Conservation (phyloP, 441 rosid species). For the Adansonia madagascariensis region DNA sequence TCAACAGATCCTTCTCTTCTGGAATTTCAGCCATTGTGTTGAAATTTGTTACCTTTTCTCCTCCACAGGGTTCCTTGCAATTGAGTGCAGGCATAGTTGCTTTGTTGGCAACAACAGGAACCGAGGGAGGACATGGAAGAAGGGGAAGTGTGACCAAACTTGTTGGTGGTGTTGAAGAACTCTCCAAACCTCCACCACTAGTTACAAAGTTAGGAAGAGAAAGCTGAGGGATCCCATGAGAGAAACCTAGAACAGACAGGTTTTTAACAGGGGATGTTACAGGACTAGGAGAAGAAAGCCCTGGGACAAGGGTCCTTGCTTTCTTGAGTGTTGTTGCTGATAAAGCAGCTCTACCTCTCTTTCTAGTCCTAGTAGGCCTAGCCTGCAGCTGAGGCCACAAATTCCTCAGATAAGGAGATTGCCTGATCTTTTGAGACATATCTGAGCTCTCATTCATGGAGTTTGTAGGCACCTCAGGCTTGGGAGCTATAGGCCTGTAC, state of each 20-base stretch:
- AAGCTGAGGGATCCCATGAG: conserved; percentile 42
- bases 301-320: conserved; percentile 41
- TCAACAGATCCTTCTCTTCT: conserved; percentile 69
- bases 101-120: background rate
- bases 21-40: conserved; percentile 52
- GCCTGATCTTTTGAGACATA: conserved; percentile 61
- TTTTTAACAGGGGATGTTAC: conserved; percentile 36
- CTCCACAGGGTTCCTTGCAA: background rate
- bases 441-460: conserved; percentile 43
- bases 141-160: conserved; percentile 43
- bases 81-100: background rate
- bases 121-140: conserved; percentile 15
- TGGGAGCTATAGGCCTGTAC: conserved; percentile 94
- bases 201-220: conserved; percentile 33
- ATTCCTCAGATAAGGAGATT: conserved; percentile 73
- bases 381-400: conserved; percentile 89
- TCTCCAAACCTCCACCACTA: conserved; percentile 32
- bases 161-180: conserved; percentile 34
- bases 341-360: conserved; percentile 68
- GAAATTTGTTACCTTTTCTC: conserved; percentile 53
- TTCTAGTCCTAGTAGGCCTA: conserved; percentile 81
- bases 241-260: conserved; percentile 51
- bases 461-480: conserved; percentile 52
- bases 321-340: conserved; percentile 56
- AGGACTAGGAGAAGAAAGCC: conserved; percentile 40